A percentile compares a stretch with the other conserved stretches of the same genome.
Conservation (phyloP, 1,284 basidiomycete species). For the Termitomyces sp. region DNA sequence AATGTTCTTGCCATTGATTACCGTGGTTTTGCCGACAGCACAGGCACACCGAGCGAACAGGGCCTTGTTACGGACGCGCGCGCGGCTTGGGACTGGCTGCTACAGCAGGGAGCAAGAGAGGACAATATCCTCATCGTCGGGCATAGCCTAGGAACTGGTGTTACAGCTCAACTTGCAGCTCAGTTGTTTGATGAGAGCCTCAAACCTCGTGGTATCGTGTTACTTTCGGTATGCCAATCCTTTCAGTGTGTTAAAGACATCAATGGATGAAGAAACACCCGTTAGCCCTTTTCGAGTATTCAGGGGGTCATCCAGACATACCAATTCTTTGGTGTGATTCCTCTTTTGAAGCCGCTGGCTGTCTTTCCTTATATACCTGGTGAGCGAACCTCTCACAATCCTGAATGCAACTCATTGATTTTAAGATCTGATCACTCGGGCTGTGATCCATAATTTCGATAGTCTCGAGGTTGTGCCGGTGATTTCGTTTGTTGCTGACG, state of each 20-base stretch:
- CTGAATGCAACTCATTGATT: not conserved
- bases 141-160: constrained; percentile 80
- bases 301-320: constrained; percentile 67
- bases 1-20: constrained; percentile 89
- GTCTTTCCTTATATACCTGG: constrained; percentile 67
- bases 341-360: constrained; percentile 66
- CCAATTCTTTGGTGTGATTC: constrained; percentile 61
- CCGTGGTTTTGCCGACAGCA: constrained; percentile 89
- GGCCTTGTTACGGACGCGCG: constrained; percentile 77
- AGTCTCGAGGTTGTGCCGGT: constrained; percentile 58
- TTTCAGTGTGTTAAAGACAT: not conserved
- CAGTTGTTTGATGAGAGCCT: constrained; percentile 51
- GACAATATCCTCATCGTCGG: constrained; percentile 70
- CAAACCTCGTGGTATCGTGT: constrained; percentile 55
- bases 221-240: constrained; percentile 48
- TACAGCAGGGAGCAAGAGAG: constrained; percentile 50
- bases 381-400: constrained; percentile 32
- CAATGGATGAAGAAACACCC: not conserved
- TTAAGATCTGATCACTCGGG: constrained; percentile 51
- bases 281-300: constrained; percentile 66
- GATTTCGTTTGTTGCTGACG: constrained; percentile 16
- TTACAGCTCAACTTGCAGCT: constrained; percentile 59
- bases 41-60: constrained; percentile 68
- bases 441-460: constrained; percentile 63
- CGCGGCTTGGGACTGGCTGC: constrained; percentile 78